Evolutionary conservation across 2,329 filamentous ascomycete species (phyloP), one percentile per base, ranked within the genome.

Genomic region (Aureobasidium sp.): DNA sequence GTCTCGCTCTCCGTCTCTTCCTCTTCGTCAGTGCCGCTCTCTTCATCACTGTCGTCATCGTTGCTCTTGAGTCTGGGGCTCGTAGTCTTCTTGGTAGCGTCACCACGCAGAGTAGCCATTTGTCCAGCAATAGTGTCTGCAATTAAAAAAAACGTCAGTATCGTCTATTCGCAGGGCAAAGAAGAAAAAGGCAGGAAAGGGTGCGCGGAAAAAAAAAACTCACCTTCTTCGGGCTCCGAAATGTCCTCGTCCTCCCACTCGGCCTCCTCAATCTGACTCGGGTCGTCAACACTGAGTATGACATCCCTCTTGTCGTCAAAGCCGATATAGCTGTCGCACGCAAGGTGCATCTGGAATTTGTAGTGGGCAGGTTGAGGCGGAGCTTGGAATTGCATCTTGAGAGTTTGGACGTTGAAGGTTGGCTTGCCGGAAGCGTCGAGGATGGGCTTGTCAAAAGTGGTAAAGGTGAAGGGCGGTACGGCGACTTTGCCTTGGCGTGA

Each of bases 181-280:
- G n/a, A n/a, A n/a, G n/a, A 17, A 17, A 37, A 27, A 16, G 25
- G 7, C 7, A 25, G 16, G 38, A 17, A n/a, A 39, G n/a, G n/a
- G n/a, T n/a, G n/a, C n/a, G n/a, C n/a, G n/a, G n/a, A 8, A 5
- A 16, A 14, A 17, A 3, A 25, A 12, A 41, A 76, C 84, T 76
- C 78, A 95, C 93, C 93, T 77, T 98, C 93, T 59, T 97, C 93
- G 30, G 94, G 93, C 69, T 98, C 93, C 66, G 88, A 95, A 60
- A 98, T 98, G 55, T 98, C 93, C 14, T 62, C 60, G n/a, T 64
- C 66, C 41, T 56, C 90, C 48, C 48, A 51, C 42, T 84, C 86
- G 49, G 81, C 80, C 60, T 85, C 80, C 17, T 81, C 85, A 4
- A 88, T 90, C 73, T 91, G 93, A 70, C 81, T 86, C 29, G 88